phyloP scores from a whole-genome alignment of 2,329 filamentous ascomycete species.

The Catunica adiposa region DNA sequence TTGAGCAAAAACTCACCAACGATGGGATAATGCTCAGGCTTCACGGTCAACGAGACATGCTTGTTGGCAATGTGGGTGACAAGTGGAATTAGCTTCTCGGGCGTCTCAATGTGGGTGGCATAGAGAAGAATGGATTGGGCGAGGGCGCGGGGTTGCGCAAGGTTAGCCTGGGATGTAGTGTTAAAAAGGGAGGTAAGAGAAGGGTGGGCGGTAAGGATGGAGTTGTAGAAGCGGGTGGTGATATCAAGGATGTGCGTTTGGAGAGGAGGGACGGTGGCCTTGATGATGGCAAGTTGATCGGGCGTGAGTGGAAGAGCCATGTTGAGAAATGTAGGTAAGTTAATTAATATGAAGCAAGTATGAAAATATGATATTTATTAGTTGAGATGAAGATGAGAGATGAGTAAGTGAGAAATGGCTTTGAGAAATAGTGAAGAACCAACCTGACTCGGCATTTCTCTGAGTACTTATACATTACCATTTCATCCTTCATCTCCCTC shows the following conservation, averaged over 20 bases:
- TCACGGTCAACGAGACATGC: neutral
- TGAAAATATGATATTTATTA: neutral
- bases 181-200: neutral
- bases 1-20: neutral
- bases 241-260: neutral
- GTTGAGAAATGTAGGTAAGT: neutral
- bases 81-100: neutral
- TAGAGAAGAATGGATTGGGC: neutral
- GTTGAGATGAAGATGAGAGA: neutral
- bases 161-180: neutral
- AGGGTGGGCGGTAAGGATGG: neutral
- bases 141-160: neutral
- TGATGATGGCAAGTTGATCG: neutral
- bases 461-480: too few relatives aligned
- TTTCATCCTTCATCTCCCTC: too few relatives aligned
- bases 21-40: neutral
- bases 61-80: neutral
- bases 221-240: neutral
- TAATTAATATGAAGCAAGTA: neutral
- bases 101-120: neutral
- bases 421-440: too few relatives aligned
- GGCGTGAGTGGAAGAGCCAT: neutral
- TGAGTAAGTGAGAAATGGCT: too few relatives aligned
- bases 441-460: too few relatives aligned
- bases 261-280: neutral